A percentile compares a stretch with the other conserved stretches of the same genome.
Evolutionary conservation across 768 basidiomycete species (phyloP).

Genomic region (Tylopilus plumbeoviolaceoides): DNA sequence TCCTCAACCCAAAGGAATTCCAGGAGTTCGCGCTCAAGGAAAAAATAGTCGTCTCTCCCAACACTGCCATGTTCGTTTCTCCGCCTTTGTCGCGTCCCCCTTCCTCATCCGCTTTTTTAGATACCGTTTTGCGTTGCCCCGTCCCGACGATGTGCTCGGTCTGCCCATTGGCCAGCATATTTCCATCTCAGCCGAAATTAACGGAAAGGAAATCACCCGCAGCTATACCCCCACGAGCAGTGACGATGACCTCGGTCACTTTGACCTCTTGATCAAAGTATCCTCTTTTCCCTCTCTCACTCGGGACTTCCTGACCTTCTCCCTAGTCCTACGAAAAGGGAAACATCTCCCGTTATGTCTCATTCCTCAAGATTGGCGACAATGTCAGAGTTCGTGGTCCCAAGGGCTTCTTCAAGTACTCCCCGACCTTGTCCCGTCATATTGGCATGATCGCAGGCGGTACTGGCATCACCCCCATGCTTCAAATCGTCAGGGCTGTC

Average conservation of each 20-base stretch:
- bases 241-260: constrained; percentile 89
- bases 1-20: constrained; percentile 74
- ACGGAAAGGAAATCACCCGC: constrained; percentile 85
- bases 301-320: background rate
- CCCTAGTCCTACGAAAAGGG: constrained; percentile 90
- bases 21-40: constrained; percentile 75
- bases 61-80: constrained; percentile 82
- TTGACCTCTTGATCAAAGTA: constrained; percentile 97
- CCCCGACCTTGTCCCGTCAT: constrained; percentile 63
- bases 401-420: constrained; percentile 91
- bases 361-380: constrained; percentile 81
- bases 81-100: background rate
- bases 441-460: constrained; percentile 98
- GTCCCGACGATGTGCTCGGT: constrained; percentile 73
- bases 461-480: constrained; percentile 98
- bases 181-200: constrained; percentile 83
- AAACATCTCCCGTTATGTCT: constrained; percentile 89
- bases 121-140: constrained; percentile 87
- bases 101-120: constrained; percentile 37
- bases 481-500: constrained; percentile 94
- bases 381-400: constrained; percentile 90
- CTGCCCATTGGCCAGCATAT: constrained; percentile 98
- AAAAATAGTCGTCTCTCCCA: constrained; percentile 85
- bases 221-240: constrained; percentile 95
- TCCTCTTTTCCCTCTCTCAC: background rate